These are phyloP conservation scores for Rhizopogon rudus DNA, from an alignment of 768 basidiomycete species.

Conservation along the genomic window DNA sequence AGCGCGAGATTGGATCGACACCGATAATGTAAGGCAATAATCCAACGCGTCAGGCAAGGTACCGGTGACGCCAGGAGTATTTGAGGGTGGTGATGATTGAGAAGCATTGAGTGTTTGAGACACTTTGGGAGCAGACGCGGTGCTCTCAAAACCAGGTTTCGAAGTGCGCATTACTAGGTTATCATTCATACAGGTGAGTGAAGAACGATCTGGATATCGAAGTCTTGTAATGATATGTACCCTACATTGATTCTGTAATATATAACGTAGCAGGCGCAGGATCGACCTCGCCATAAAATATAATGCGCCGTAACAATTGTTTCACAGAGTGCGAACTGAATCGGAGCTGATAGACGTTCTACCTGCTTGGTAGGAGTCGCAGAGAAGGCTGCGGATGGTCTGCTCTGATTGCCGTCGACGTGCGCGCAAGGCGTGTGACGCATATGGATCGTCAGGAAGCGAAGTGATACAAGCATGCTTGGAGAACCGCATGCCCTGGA, in stretches of 20 bases:
- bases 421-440: background rate
- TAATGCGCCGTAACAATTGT: background rate
- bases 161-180: too few species aligned
- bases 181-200: background rate
- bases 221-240: too few species aligned
- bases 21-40: too few species aligned
- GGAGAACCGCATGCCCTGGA: conserved; percentile 31
- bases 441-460: conserved; percentile 2
- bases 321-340: background rate
- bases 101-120: too few species aligned
- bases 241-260: background rate
- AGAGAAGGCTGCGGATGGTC: conserved; percentile 7
- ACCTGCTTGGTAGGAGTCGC: background rate
- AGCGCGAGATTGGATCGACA: too few species aligned
- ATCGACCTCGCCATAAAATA: background rate
- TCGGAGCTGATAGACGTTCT: background rate
- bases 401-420: conserved; percentile 13
- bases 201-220: conserved; percentile 1
- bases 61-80: too few species aligned
- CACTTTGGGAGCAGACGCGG: too few species aligned
- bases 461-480: conserved; percentile 40
- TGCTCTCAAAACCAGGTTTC: too few species aligned
- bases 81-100: too few species aligned
- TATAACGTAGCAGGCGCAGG: background rate
- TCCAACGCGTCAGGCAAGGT: too few species aligned